Evolutionary conservation across 352 stramenopile species (phyloP), one percentile per base, ranked within the genome.

Genomic region (Phytophthora cajani): DNA sequence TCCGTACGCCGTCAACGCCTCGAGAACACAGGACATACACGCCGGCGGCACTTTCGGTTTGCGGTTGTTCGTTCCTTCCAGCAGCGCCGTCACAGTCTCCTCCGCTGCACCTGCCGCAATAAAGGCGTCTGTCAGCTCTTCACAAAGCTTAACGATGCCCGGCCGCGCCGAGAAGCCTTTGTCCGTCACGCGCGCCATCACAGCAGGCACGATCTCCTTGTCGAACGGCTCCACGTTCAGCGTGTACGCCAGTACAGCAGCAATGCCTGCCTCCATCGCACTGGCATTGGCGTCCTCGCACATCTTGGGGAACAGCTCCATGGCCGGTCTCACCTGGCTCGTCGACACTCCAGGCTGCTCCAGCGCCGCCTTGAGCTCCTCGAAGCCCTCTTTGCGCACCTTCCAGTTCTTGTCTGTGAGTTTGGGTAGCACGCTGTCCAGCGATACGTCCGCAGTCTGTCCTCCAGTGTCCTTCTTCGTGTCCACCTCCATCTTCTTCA

Each of bases 361-460:
- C 38, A 88, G 91, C 40, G 84, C 56, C 11, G 72, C 62, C 55
- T 93, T 96, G 51, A 93, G 67, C 40, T 91, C 63, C 23, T 95
- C 89, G 58, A 88, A 95, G 0, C 75, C 89, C 72, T 92, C 83
- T 80, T 95, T 97, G 8, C 89, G 80, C 16, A 89, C 66, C 76
- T 95, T 95, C 89, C 89, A 97, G 73, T 92, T 94, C 73, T 94
- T 95, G 58, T 96, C 88, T 14, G 74, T 77, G 53, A 95, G 21
- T 55, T 92, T 84, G 14, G 75, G 70, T 30, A 92, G 52, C 3
- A 95, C 47, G 5, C 53, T 67, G 7, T 93, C 85, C 9, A 93
- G 14, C 19, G 69, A 67, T 9, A 79, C 14, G 14, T 11, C 32
- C 9, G 0, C 63, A 30, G 1, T 11, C 56, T 46, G 36, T 57